phyloP scores from a whole-genome alignment of 2,329 filamentous ascomycete species.

The Cyclaneusma minus region DNA sequence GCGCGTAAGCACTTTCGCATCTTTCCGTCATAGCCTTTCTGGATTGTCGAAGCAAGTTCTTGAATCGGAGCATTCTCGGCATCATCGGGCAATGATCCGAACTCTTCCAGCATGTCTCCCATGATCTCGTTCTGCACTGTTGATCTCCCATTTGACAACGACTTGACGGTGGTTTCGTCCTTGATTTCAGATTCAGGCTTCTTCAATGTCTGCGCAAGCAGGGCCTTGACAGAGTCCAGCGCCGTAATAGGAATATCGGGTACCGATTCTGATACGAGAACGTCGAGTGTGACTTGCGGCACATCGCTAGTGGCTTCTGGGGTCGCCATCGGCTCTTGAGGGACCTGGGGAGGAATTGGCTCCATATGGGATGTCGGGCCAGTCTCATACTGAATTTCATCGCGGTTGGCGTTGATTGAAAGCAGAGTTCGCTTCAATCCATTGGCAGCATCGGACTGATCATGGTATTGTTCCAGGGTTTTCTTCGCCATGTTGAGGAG shows the following conservation, averaged over 20 bases:
- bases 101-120: slow-evolving; percentile 3
- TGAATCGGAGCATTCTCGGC: slow-evolving; percentile 1
- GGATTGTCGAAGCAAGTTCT: slow-evolving; percentile 1
- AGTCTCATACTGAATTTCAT: too few relatives aligned
- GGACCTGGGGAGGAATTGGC: too few relatives aligned
- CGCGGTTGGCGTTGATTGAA: too few relatives aligned
- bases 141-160: slow-evolving; percentile 2
- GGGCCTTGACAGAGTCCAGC: slow-evolving; percentile 2
- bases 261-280: too few relatives aligned
- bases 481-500: slow-evolving; percentile 4
- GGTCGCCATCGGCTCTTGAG: too few relatives aligned
- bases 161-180: not conserved
- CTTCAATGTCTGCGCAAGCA: slow-evolving; percentile 4
- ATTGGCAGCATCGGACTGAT: too few relatives aligned
- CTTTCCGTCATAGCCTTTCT: slow-evolving; percentile 3
- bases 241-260: slow-evolving; percentile 3
- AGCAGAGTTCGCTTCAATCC: too few relatives aligned
- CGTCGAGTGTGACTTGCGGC: slow-evolving; percentile 1
- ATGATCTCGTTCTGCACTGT: slow-evolving; percentile 5
- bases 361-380: too few relatives aligned
- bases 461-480: slow-evolving; percentile 2
- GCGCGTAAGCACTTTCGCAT: slow-evolving; percentile 3
- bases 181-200: slow-evolving; percentile 2
- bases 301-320: slow-evolving; percentile 1
- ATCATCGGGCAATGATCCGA: slow-evolving; percentile 2